These are phyloP conservation scores for Helminthosporium solani DNA, from an alignment of 2,329 filamentous ascomycete species.

Conservation along the genomic window DNA sequence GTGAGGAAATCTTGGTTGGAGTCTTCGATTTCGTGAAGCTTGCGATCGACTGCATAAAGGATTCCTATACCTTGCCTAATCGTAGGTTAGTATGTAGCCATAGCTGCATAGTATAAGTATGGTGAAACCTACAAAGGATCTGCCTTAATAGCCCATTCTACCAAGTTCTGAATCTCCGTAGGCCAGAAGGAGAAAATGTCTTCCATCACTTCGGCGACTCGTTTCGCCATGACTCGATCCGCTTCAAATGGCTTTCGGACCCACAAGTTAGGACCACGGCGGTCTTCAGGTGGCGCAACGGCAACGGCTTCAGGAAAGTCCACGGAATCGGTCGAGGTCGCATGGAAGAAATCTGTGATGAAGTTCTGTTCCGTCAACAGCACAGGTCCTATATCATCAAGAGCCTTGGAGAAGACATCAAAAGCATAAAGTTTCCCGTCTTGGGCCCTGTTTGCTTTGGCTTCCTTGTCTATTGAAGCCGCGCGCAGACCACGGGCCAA, in stretches of 20 bases:
- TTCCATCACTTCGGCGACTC: conserved; percentile 85
- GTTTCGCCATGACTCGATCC: conserved; percentile 80
- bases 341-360: conserved; percentile 93
- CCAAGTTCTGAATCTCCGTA: conserved; percentile 71
- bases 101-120: not conserved
- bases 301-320: conserved; percentile 83
- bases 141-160: conserved; percentile 78
- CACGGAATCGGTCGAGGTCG: conserved; percentile 75
- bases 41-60: conserved; percentile 76
- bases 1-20: conserved; percentile 92
- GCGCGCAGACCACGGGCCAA: conserved; percentile 72
- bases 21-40: conserved; percentile 75
- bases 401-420: conserved; percentile 75
- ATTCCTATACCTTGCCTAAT: conserved; percentile 86
- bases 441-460: conserved; percentile 58
- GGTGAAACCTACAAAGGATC: conserved; percentile 72
- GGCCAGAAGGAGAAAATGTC: conserved; percentile 82
- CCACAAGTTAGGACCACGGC: conserved; percentile 71
- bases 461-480: conserved; percentile 61
- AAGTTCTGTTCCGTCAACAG: conserved; percentile 97
- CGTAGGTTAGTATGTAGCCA: conserved; percentile 19
- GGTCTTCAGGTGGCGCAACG: conserved; percentile 63
- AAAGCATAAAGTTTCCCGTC: conserved; percentile 71
- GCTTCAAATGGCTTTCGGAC: conserved; percentile 80
- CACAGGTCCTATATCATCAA: conserved; percentile 80